Evolutionary conservation across 73 alveolate species (phyloP).

Genomic region (Durusdinium trenchii): DNA sequence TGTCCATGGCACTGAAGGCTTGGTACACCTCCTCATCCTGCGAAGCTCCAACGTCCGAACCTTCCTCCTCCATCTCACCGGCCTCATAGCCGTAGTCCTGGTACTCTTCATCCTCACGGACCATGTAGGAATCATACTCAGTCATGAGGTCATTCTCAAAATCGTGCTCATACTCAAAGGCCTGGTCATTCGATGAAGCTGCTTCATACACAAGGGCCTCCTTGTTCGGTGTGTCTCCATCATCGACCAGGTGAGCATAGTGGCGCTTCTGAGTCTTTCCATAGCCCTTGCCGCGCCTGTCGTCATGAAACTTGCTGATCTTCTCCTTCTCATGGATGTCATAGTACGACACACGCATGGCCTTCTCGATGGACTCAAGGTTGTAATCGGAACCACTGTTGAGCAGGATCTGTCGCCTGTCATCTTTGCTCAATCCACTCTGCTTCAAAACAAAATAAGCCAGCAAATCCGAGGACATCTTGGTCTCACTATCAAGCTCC

Average conservation of each 20-base stretch:
- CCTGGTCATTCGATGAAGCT: not conserved
- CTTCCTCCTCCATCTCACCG: not conserved
- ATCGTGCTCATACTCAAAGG: not conserved
- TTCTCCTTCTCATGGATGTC: slow-evolving; percentile 50
- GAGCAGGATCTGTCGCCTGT: slow-evolving; percentile 7
- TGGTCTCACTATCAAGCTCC: too few species aligned
- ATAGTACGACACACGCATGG: not conserved
- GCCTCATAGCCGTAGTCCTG: too few species aligned
- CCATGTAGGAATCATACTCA: too few species aligned
- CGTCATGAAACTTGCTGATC: not conserved
- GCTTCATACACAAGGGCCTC: not conserved
- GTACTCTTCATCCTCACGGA: too few species aligned
- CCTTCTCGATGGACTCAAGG: not conserved
- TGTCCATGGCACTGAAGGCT: not conserved
- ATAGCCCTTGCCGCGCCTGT: not conserved
- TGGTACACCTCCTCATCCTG: not conserved
- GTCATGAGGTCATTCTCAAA: too few species aligned
- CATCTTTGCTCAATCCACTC: too few species aligned
- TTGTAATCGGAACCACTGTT: not conserved
- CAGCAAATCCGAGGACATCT: too few species aligned
- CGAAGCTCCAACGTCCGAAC: not conserved
- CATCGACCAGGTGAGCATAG: not conserved
- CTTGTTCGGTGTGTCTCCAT: not conserved
- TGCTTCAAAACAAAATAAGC: too few species aligned
- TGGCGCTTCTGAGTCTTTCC: not conserved